Percentiles rank a stretch among this genome's conserved stretches.
Conservation (phyloP, 805 yeast species). For the Yamadazyma takamatsuzukensis region DNA sequence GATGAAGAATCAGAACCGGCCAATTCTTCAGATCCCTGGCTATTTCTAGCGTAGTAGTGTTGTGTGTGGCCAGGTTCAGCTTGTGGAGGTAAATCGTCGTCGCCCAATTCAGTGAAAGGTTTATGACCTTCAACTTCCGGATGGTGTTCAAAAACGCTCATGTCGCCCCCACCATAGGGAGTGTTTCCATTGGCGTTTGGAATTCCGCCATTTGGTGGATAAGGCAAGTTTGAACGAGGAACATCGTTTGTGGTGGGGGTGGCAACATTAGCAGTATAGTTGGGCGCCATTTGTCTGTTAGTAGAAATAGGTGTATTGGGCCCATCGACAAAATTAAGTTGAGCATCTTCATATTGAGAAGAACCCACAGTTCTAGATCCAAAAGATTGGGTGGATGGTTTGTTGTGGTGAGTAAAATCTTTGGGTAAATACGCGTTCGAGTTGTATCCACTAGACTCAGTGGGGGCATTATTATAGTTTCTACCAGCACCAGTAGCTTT, state of each 20-base stretch:
- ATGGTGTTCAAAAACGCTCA: conserved; percentile 42
- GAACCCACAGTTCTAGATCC: conserved; percentile 10
- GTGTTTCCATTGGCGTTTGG: conserved; percentile 18
- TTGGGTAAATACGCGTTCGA: conserved; percentile 29
- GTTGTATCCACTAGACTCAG: conserved; percentile 25
- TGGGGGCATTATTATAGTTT: conserved; percentile 5
- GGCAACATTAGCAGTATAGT: conserved; percentile 22
- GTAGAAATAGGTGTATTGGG: conserved; percentile 32
- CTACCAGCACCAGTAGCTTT: conserved; percentile 9
- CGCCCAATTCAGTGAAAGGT: conserved; percentile 40
- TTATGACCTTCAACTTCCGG: conserved; percentile 44
- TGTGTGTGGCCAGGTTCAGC: conserved; percentile 4
- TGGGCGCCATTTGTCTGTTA: conserved; percentile 31
- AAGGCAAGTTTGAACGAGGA: conserved; percentile 14
- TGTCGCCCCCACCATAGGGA: conserved; percentile 10
- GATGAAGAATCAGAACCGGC: conserved; percentile 46
- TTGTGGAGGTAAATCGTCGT: conserved; percentile 16
- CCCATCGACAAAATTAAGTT: conserved; percentile 25
- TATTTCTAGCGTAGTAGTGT: conserved; percentile 7
- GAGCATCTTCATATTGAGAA: conserved; percentile 16
- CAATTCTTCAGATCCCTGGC: conserved; percentile 10
- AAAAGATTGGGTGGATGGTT: conserved; percentile 12
- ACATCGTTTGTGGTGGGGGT: conserved; percentile 22
- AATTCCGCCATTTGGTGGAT: conserved; percentile 15
- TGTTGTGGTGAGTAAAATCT: conserved; percentile 27